Evolutionary conservation across 805 yeast genomes (phyloP).

Genomic region (Lipomyces oligophaga): DNA sequence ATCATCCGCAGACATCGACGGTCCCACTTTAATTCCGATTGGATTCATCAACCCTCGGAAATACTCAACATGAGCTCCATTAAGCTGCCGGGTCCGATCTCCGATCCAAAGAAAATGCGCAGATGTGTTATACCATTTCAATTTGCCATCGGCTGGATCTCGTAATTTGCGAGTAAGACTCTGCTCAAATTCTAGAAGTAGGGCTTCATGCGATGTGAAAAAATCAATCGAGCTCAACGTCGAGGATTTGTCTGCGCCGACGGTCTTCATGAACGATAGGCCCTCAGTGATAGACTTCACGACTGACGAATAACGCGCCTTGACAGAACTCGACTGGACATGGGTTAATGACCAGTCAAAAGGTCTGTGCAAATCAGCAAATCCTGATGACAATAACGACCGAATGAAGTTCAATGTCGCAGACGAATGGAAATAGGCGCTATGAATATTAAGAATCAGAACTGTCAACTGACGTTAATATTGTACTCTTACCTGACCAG

Average conservation of each 20-base stretch:
- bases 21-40: conserved; percentile 45
- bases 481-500: conserved; percentile 36
- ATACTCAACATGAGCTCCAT: conserved; percentile 47
- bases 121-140: conserved; percentile 41
- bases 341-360: conserved; percentile 43
- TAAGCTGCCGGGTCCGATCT: conserved; percentile 44
- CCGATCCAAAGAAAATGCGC: conserved; percentile 47
- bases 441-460: too few species aligned
- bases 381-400: conserved; percentile 38
- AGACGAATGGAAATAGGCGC: conserved; percentile 45
- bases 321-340: conserved; percentile 38
- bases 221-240: conserved; percentile 39
- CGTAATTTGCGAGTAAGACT: conserved; percentile 37
- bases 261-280: conserved; percentile 40
- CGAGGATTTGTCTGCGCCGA: conserved; percentile 39
- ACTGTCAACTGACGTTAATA: not conserved
- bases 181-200: conserved; percentile 44
- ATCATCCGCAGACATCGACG: conserved; percentile 41
- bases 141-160: conserved; percentile 28
- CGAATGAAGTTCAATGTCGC: conserved; percentile 44
- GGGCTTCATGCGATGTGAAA: conserved; percentile 44
- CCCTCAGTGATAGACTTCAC: conserved; percentile 40
- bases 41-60: conserved; percentile 45
- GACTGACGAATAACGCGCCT: conserved; percentile 41
- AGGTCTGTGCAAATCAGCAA: conserved; percentile 43